Conservation (phyloP, 2,329 filamentous ascomycete species). For the Aspergillus alliaceus region DNA sequence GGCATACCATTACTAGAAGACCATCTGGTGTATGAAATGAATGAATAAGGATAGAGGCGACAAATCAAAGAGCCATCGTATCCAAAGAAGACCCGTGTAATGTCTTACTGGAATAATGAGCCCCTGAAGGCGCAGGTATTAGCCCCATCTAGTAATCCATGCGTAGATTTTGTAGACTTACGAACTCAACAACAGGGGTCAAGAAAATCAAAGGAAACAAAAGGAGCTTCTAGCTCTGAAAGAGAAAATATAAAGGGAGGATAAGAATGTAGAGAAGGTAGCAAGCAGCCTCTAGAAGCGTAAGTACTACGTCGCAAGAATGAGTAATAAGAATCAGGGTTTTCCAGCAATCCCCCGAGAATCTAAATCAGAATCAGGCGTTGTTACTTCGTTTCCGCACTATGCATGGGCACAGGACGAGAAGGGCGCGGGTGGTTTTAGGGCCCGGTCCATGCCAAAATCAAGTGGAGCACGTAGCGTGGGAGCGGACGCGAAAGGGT, state of each 20-base stretch:
- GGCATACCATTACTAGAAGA: slow-evolving; percentile 20
- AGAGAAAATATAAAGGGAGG: slow-evolving; percentile 12
- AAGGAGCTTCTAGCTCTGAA: slow-evolving; percentile 29
- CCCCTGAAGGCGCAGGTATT: slow-evolving; percentile 16
- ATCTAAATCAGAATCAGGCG: slow-evolving; percentile 18
- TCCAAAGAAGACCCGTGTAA: slow-evolving; percentile 24
- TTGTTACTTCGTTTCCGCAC: slow-evolving; percentile 17
- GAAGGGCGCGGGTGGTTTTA: slow-evolving; percentile 13
- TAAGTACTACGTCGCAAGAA: slow-evolving; percentile 9
- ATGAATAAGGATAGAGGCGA: slow-evolving; percentile 18
- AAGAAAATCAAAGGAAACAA: slow-evolving; percentile 9
- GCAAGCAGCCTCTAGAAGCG: slow-evolving; percentile 7
- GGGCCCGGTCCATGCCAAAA: slow-evolving; percentile 9
- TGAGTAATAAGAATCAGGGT: slow-evolving; percentile 22
- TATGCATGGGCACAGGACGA: slow-evolving; percentile 10
- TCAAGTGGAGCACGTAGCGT: slow-evolving; percentile 17
- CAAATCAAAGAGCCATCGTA: slow-evolving; percentile 21
- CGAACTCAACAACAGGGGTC: slow-evolving; percentile 9
- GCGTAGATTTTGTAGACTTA: slow-evolving; percentile 17
- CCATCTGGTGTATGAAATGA: slow-evolving; percentile 15
- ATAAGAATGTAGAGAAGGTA: slow-evolving; percentile 19
- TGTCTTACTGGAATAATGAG: slow-evolving; percentile 18
- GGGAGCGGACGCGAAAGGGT: slow-evolving; percentile 18
- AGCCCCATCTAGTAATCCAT: slow-evolving; percentile 1
- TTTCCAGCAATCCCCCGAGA: slow-evolving; percentile 18